Evolutionary conservation across 768 basidiomycete species (phyloP).

Genomic region (Termitomyces sp.): DNA sequence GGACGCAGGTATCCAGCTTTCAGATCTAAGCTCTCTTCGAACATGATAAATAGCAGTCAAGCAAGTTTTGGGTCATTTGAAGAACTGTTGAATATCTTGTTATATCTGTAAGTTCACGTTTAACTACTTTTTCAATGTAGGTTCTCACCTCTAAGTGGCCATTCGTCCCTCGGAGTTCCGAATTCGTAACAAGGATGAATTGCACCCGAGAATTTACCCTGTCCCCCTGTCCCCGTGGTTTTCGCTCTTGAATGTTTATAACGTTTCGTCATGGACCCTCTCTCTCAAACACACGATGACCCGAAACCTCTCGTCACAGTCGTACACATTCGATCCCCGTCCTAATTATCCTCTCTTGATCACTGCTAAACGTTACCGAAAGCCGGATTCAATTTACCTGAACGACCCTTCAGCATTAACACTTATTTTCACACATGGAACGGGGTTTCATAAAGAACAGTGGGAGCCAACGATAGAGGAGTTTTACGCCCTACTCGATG

Average conservation of each 20-base stretch:
- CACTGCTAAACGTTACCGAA: slow-evolving; percentile 46
- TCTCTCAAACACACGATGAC: background rate
- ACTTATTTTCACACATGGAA: slow-evolving; percentile 46
- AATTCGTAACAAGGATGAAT: background rate
- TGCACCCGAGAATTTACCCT: background rate
- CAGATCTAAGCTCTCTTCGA: no score
- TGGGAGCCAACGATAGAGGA: slow-evolving; percentile 53
- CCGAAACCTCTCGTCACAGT: slow-evolving; percentile 12
- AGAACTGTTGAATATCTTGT: background rate
- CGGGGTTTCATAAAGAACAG: slow-evolving; percentile 52
- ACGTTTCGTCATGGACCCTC: background rate
- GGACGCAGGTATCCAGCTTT: background rate
- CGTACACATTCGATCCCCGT: slow-evolving; percentile 46
- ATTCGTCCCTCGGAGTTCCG: background rate
- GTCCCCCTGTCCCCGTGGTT: background rate
- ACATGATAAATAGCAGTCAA: no score
- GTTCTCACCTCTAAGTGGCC: background rate
- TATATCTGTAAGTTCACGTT: background rate
- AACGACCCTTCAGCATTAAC: slow-evolving; percentile 36
- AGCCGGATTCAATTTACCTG: slow-evolving; percentile 23
- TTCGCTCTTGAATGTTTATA: background rate
- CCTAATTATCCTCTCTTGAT: slow-evolving; percentile 43
- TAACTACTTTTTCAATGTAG: background rate
- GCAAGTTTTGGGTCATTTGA: background rate
- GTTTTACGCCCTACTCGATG: slow-evolving; percentile 25